A percentile compares a stretch with the other conserved stretches of the same genome.
Conservation (phyloP, 768 basidiomycete genomes). For the Suillus subluteus region DNA sequence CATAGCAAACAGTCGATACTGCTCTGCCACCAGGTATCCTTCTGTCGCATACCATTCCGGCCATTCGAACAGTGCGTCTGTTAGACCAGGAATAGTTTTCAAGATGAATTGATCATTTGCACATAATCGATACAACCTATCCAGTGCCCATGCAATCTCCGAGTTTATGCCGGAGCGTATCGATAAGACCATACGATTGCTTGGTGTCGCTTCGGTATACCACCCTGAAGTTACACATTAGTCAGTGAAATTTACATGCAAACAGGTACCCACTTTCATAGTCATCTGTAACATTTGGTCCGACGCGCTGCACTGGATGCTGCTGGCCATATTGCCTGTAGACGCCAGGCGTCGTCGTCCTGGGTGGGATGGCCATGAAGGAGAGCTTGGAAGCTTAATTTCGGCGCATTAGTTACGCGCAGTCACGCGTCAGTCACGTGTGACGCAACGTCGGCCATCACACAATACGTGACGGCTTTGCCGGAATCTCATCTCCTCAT, state of each 20-base stretch:
- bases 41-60: slow-evolving; percentile 80
- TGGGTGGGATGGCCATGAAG: slow-evolving; percentile 34
- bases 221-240: slow-evolving; percentile 54
- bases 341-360: slow-evolving; percentile 23
- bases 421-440: slow-evolving; percentile 29
- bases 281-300: slow-evolving; percentile 64
- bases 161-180: slow-evolving; percentile 79
- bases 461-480: background rate
- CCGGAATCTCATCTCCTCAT: background rate
- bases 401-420: slow-evolving; percentile 20
- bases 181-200: slow-evolving; percentile 90
- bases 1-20: slow-evolving; percentile 56
- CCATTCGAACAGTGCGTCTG: slow-evolving; percentile 86
- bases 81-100: slow-evolving; percentile 71
- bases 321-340: slow-evolving; percentile 33
- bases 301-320: slow-evolving; percentile 24
- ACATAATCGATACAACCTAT: slow-evolving; percentile 80
- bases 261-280: slow-evolving; percentile 65
- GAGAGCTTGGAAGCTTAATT: background rate
- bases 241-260: slow-evolving; percentile 6
- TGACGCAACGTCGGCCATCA: slow-evolving; percentile 13
- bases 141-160: slow-evolving; percentile 90
- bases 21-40: slow-evolving; percentile 54
- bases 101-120: slow-evolving; percentile 80
- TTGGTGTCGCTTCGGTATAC: slow-evolving; percentile 80